phyloP scores from a whole-genome alignment of 768 basidiomycete species.

The Mycena galericulata region DNA sequence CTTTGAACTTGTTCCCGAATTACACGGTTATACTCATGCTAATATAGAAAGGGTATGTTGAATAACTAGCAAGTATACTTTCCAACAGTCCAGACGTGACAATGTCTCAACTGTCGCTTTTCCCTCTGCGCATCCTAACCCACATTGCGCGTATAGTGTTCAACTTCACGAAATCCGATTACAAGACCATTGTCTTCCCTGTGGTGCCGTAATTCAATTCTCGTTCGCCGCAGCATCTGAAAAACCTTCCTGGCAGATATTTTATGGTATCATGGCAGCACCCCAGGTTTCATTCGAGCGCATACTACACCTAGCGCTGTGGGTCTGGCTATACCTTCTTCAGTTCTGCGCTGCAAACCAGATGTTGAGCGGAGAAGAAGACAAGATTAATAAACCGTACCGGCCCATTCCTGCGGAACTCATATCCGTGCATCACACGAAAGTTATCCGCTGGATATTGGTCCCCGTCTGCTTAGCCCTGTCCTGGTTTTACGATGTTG shows the following conservation, averaged over 20 bases:
- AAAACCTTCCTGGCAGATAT: slow-evolving; percentile 37
- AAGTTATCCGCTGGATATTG: slow-evolving; percentile 50
- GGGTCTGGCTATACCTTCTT: slow-evolving; percentile 60
- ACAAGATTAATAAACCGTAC: slow-evolving; percentile 57
- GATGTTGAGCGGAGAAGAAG: slow-evolving; percentile 54
- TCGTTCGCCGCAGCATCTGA: no score
- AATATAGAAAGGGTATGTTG: no score
- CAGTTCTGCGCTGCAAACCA: slow-evolving; percentile 61
- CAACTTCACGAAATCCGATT: background rate
- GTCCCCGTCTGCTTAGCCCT: slow-evolving; percentile 49
- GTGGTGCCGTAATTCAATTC: no score
- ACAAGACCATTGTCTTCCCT: no score
- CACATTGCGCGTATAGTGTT: background rate
- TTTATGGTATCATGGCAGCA: slow-evolving; percentile 49
- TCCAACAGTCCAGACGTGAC: no score
- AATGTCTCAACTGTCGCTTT: no score
- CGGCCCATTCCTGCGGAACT: slow-evolving; percentile 59
- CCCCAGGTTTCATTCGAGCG: slow-evolving; percentile 38
- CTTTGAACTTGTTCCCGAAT: no score
- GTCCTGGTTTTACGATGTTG: slow-evolving; percentile 47
- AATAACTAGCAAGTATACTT: no score
- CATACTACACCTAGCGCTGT: slow-evolving; percentile 46
- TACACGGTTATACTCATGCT: no score
- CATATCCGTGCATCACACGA: slow-evolving; percentile 50
- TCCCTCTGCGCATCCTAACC: no score